These are phyloP conservation scores for Protomyces lactucae-debilis DNA, from an alignment of 1,139 yeast species.

Conservation along the genomic window DNA sequence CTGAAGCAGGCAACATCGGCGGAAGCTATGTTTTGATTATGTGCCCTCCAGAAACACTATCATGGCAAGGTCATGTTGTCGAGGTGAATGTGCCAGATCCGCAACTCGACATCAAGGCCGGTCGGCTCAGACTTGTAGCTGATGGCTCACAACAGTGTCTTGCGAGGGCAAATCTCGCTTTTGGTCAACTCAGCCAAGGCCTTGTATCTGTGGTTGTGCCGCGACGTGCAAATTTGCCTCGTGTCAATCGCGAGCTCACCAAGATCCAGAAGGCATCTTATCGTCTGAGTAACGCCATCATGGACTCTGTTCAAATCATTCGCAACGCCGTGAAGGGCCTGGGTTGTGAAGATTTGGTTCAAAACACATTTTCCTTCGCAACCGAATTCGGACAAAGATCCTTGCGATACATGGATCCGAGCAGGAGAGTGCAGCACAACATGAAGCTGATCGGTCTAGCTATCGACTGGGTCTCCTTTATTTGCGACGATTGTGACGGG, in stretches of 20 bases:
- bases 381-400: constrained; percentile 73
- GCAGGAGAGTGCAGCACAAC: constrained; percentile 64
- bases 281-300: constrained; percentile 61
- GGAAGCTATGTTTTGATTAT: constrained; percentile 64
- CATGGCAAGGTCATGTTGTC: constrained; percentile 83
- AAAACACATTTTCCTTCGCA: constrained; percentile 71
- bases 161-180: constrained; percentile 44
- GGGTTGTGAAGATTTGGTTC: constrained; percentile 70
- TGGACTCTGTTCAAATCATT: constrained; percentile 59
- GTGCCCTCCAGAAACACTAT: constrained; percentile 76
- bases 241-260: constrained; percentile 69
- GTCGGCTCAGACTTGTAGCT: constrained; percentile 66
- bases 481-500: constrained; percentile 91
- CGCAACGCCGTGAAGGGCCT: constrained; percentile 49
- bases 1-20: constrained; percentile 37
- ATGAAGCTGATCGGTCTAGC: constrained; percentile 69
- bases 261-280: constrained; percentile 64
- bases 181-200: constrained; percentile 50
- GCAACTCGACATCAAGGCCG: constrained; percentile 51
- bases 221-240: constrained; percentile 65
- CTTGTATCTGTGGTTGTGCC: constrained; percentile 52
- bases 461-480: constrained; percentile 86
- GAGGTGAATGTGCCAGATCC: constrained; percentile 49
- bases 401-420: constrained; percentile 46
- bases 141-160: constrained; percentile 55